Conservation (phyloP, 1,284 basidiomycete species). For the Pyrrhoderma noxium region DNA sequence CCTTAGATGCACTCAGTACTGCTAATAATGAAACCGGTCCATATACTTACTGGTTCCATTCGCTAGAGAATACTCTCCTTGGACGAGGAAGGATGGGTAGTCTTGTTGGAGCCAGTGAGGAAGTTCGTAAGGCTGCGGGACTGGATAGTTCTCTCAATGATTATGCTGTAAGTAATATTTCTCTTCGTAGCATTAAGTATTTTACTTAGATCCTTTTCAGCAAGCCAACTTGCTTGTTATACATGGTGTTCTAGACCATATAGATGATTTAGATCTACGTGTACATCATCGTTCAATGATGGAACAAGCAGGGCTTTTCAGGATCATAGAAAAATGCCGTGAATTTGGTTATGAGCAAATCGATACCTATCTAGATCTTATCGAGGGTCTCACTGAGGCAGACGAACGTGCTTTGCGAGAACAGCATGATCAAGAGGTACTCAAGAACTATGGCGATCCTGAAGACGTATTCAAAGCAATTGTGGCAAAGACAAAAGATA, state of each 20-base stretch:
- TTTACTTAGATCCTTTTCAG: slow-evolving; percentile 30
- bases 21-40: slow-evolving; percentile 54
- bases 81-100: slow-evolving; percentile 95
- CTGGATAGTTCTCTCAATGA: slow-evolving; percentile 68
- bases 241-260: slow-evolving; percentile 52
- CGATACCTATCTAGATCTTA: slow-evolving; percentile 61
- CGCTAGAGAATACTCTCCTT: slow-evolving; percentile 69
- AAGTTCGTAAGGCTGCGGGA: slow-evolving; percentile 64
- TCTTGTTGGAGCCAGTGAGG: slow-evolving; percentile 88
- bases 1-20: slow-evolving; percentile 59
- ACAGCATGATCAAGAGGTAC: slow-evolving; percentile 68
- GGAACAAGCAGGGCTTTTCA: slow-evolving; percentile 77
- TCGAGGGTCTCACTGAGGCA: slow-evolving; percentile 64
- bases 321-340: slow-evolving; percentile 68
- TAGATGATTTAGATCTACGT: slow-evolving; percentile 76
- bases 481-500: slow-evolving; percentile 64
- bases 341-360: slow-evolving; percentile 60
- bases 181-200: slow-evolving; percentile 12
- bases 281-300: slow-evolving; percentile 84
- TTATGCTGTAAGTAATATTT: slow-evolving; percentile 62
- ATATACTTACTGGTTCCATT: slow-evolving; percentile 90
- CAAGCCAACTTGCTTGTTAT: slow-evolving; percentile 66
- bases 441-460: slow-evolving; percentile 75
- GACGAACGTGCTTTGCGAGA: slow-evolving; percentile 78
- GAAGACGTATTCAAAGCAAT: slow-evolving; percentile 86